Evolutionary conservation across 345 rosid genomes (phyloP), one percentile per base, ranked within the genome.

Genomic region (Fremontodendron californicum): DNA sequence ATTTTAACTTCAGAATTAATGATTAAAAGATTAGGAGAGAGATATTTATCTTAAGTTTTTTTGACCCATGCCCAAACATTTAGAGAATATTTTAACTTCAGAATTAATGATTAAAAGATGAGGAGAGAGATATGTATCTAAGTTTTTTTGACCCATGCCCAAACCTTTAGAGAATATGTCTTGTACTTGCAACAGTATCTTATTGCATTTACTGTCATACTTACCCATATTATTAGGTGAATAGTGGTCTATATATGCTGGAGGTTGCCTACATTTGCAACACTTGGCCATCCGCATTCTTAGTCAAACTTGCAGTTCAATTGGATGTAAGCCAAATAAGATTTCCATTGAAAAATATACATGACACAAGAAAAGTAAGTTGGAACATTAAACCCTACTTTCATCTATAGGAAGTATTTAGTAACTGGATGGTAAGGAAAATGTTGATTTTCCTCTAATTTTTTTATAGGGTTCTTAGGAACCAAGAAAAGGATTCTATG

Each of bases 191-290:
- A 58, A 39, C 23, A 12, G 13, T 51, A 31, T 57, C 21, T 8
- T 18, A n/a, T 21, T 51, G 35, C 35, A 31, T 25, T 69, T 76
- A 78, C n/a, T 23, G 9, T 19, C 42, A 52, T 57, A 2, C 29
- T 55, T 25, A 18, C 67, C 37, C 46, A 51, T 46, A 60, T 64
- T 58, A 21, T 31, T 77, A 96, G 99, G 87, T 79, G 99, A 96
- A 80, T 93, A 98, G 99, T 96, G 99, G 98, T 86, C 91, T 68
- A 88, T 96, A 7, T 93, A 91, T 75, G 98, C 95, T 67, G 98
- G 94, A 81, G 87, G 91, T 76, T 93, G 98, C 85, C 92, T 93
- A 64, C 90, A 93, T 83, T 85, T 96, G 88, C 84, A 92, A 71
- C 93, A 89, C 29, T 76, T 96, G 82, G 98, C 98, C 0, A 75